These are phyloP conservation scores for Calonectria montana DNA, from an alignment of 2,329 filamentous ascomycete genomes.

Conservation along the genomic window DNA sequence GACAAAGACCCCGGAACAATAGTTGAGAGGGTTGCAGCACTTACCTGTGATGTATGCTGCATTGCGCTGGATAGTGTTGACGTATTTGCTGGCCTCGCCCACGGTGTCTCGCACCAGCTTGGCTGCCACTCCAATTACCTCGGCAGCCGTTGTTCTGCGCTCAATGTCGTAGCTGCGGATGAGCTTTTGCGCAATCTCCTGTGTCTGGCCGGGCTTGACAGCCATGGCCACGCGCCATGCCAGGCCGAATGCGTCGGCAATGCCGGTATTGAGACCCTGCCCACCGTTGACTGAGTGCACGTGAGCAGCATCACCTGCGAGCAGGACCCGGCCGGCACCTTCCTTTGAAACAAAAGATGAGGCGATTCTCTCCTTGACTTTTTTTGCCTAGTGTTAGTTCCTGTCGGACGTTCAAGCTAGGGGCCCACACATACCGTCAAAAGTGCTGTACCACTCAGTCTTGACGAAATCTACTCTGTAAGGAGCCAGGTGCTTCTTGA, in stretches of 20 bases:
- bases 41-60: conserved; percentile 60
- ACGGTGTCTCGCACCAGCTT: conserved; percentile 58
- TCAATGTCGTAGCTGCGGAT: conserved; percentile 58
- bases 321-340: conserved; percentile 58
- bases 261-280: conserved; percentile 69
- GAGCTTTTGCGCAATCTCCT: conserved; percentile 34
- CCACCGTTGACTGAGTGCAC: conserved; percentile 67
- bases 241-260: conserved; percentile 66
- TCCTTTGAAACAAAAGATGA: conserved; percentile 52
- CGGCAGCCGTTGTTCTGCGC: conserved; percentile 55
- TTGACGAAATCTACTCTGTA: conserved; percentile 55
- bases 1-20: not conserved
- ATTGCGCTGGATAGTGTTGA: conserved; percentile 59
- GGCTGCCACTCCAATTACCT: conserved; percentile 60
- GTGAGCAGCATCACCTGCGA: conserved; percentile 68
- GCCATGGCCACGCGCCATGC: conserved; percentile 61
- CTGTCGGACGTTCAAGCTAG: not conserved
- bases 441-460: conserved; percentile 63
- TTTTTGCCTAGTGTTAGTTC: not conserved
- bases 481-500: conserved; percentile 57
- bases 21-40: not conserved
- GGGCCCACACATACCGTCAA: conserved; percentile 52
- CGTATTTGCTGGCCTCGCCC: conserved; percentile 57
- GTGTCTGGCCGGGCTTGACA: conserved; percentile 33
- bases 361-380: conserved; percentile 55